phyloP scores from a whole-genome alignment of 805 yeast species.

The Dipodascus albidus region DNA sequence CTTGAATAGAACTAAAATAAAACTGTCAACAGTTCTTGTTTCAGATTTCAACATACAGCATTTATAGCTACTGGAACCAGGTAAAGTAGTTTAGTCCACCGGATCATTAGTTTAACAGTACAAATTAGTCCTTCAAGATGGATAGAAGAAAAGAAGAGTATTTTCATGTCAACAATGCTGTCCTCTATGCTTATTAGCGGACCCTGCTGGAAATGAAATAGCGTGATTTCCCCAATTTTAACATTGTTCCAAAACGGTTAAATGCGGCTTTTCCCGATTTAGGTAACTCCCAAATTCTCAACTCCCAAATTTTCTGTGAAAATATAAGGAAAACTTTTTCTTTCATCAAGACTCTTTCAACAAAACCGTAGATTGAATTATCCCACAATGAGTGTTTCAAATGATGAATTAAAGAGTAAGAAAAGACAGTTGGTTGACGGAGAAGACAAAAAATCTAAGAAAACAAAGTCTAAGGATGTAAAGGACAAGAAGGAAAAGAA shows the following conservation, averaged over 20 bases:
- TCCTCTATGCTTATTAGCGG: no score
- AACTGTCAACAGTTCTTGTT: no score
- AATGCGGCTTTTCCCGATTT: background rate
- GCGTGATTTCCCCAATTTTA: no score
- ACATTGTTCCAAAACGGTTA: background rate
- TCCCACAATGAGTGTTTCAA: conserved; percentile 6
- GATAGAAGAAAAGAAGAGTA: background rate
- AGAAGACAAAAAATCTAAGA: conserved; percentile 9
- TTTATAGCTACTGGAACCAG: background rate
- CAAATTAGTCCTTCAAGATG: no score
- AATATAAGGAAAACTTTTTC: no score
- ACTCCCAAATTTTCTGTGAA: no score
- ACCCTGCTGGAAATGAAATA: background rate
- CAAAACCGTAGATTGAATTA: background rate
- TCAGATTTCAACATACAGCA: background rate
- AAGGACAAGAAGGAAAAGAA: conserved; percentile 16
- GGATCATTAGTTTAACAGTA: background rate
- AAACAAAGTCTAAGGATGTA: conserved; percentile 11
- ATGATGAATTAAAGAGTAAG: conserved; percentile 10
- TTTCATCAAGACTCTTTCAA: no score
- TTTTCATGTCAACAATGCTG: no score
- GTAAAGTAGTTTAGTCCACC: background rate
- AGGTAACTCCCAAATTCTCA: background rate
- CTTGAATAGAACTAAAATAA: no score
- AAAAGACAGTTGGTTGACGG: conserved; percentile 14